These are phyloP conservation scores for Neurospora discreta DNA, from an alignment of 495 filamentous ascomycete genomes.

Conservation along the genomic window DNA sequence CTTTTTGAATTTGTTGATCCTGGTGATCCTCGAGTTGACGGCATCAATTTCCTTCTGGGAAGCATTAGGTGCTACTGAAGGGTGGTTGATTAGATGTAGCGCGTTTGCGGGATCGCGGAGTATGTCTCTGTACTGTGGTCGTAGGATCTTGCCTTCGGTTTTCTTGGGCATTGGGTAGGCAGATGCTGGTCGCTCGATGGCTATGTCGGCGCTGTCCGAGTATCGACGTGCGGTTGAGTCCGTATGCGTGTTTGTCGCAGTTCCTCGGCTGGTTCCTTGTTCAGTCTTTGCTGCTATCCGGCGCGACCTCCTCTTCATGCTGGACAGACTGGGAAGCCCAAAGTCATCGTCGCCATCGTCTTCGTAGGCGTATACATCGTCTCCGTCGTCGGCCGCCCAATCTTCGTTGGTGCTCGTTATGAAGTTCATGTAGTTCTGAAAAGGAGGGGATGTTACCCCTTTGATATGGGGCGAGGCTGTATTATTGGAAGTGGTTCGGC, in stretches of 20 bases:
- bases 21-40: conserved; percentile 75
- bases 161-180: conserved; percentile 81
- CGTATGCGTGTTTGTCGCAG: conserved; percentile 1
- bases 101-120: conserved; percentile 91
- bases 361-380: conserved; percentile 64
- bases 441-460: conserved; percentile 48
- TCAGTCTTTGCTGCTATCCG: conserved; percentile 36
- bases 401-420: conserved; percentile 63
- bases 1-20: conserved; percentile 98
- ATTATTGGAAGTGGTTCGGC: conserved; percentile 15
- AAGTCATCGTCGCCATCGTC: conserved; percentile 81
- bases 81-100: conserved; percentile 85
- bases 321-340: conserved; percentile 79
- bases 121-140: conserved; percentile 96
- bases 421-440: conserved; percentile 63
- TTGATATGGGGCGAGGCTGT: conserved; percentile 45
- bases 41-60: conserved; percentile 75
- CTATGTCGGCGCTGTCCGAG: conserved; percentile 81
- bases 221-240: conserved; percentile 28
- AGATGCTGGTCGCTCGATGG: conserved; percentile 77
- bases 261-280: conserved; percentile 2
- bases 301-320: conserved; percentile 63
- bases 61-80: conserved; percentile 61
- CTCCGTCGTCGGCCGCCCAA: conserved; percentile 58
- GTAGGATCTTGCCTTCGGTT: conserved; percentile 83